Percentiles rank a stretch among this genome's conserved stretches.
phyloP scores from a whole-genome alignment of 176 grass and related monocot genomes.

The Eleusine indica region DNA sequence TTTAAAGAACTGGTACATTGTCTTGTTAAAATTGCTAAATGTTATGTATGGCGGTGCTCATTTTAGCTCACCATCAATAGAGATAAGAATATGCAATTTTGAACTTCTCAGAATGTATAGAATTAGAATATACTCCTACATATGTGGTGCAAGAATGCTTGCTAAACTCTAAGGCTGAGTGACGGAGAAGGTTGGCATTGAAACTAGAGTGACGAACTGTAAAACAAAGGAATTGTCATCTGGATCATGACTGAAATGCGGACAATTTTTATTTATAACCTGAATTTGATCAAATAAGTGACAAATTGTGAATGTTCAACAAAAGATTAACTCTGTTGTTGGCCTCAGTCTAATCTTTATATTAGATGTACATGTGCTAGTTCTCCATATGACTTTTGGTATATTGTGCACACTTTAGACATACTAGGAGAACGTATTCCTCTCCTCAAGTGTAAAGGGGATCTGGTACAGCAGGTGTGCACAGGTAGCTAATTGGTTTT shows the following conservation, averaged over 20 bases:
- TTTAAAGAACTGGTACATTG: background rate
- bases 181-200: conserved; percentile 6
- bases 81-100: background rate
- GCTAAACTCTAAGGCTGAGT: background rate
- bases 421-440: background rate
- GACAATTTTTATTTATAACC: background rate
- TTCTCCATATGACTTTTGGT: conserved; percentile 17
- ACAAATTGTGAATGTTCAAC: background rate
- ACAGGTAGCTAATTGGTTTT: background rate
- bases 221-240: background rate
- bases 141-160: background rate
- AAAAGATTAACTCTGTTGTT: background rate
- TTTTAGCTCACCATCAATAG: background rate
- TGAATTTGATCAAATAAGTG: conserved; percentile 18
- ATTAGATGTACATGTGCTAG: background rate
- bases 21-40: background rate
- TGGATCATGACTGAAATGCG: background rate
- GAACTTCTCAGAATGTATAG: conserved; percentile 14
- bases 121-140: background rate
- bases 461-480: background rate
- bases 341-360: background rate
- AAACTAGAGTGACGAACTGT: background rate
- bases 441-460: background rate
- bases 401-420: conserved; percentile 11
- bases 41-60: background rate